phyloP scores from a whole-genome alignment of 345 rosid genomes.

The Murraya paniculata region DNA sequence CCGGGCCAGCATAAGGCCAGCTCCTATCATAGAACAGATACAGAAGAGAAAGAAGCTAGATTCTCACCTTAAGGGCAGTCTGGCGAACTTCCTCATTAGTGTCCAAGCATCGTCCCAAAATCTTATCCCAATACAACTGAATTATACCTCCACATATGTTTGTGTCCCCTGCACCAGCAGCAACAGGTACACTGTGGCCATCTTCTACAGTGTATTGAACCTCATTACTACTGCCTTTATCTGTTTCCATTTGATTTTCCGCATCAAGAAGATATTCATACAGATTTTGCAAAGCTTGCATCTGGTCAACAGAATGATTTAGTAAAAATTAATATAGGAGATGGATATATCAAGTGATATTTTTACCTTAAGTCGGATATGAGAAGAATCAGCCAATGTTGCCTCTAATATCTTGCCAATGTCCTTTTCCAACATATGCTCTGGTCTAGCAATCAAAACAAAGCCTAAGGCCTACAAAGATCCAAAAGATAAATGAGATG shows the following conservation, averaged over 20 bases:
- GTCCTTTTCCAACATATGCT: slow-evolving; percentile 95
- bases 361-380: slow-evolving; percentile 82
- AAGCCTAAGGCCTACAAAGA: slow-evolving; percentile 86
- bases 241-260: slow-evolving; percentile 86
- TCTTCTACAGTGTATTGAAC: slow-evolving; percentile 45
- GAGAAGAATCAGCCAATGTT: slow-evolving; percentile 62
- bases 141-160: slow-evolving; percentile 99
- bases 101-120: slow-evolving; percentile 87
- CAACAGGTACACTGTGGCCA: slow-evolving; percentile 79
- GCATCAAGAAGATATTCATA: slow-evolving; percentile 95
- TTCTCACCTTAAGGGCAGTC: slow-evolving; percentile 79
- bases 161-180: slow-evolving; percentile 99
- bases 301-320: slow-evolving; percentile 49
- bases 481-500: slow-evolving; percentile 18
- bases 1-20: background rate
- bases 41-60: slow-evolving; percentile 1
- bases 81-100: slow-evolving; percentile 84
- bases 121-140: slow-evolving; percentile 91
- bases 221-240: slow-evolving; percentile 41
- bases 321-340: slow-evolving; percentile 17
- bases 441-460: slow-evolving; percentile 90
- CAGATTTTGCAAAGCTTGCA: slow-evolving; percentile 91
- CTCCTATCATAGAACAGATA: background rate
- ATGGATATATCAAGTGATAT: background rate
- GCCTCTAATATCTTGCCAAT: slow-evolving; percentile 79